phyloP scores from a whole-genome alignment of 2,329 filamentous ascomycete genomes.

The Madurella fahalii region DNA sequence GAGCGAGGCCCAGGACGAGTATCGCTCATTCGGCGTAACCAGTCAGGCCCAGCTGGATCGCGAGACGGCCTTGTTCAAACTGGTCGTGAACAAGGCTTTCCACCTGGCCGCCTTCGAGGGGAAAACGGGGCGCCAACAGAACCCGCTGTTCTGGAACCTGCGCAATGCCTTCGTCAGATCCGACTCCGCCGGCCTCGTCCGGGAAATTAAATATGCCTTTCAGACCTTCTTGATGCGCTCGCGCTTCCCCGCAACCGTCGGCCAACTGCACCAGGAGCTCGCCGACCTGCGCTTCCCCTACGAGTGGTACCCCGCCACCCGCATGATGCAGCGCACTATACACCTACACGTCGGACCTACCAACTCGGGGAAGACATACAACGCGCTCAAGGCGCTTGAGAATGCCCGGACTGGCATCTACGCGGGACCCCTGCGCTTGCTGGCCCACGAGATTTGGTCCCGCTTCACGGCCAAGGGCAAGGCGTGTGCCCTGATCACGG shows the following conservation, averaged over 20 bases:
- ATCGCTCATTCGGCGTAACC: conserved; percentile 34
- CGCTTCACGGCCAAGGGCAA: conserved; percentile 75
- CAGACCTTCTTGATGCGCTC: conserved; percentile 59
- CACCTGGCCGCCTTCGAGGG: conserved; percentile 38
- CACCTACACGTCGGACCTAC: conserved; percentile 95
- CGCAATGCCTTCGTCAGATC: conserved; percentile 55
- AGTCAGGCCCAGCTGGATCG: conserved; percentile 40
- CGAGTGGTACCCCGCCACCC: conserved; percentile 88
- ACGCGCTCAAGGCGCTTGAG: conserved; percentile 81
- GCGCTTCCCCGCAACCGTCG: conserved; percentile 52
- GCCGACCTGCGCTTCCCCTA: conserved; percentile 84
- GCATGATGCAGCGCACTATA: conserved; percentile 73
- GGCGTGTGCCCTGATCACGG: conserved; percentile 77
- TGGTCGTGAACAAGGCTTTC: conserved; percentile 43
- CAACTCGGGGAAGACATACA: conserved; percentile 97
- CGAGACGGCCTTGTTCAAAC: conserved; percentile 44
- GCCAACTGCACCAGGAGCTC: conserved; percentile 58
- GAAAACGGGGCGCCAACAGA: conserved; percentile 38
- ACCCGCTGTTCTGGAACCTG: conserved; percentile 55
- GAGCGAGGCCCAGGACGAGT: conserved; percentile 26
- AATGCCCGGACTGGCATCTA: conserved; percentile 74
- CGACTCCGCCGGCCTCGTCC: conserved; percentile 47
- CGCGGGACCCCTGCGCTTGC: conserved; percentile 79
- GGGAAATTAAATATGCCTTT: conserved; percentile 65
- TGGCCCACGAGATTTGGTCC: conserved; percentile 94